These are phyloP conservation scores for Rubroshorea leprosula DNA, from an alignment of 345 rosid species.

Conservation along the genomic window DNA sequence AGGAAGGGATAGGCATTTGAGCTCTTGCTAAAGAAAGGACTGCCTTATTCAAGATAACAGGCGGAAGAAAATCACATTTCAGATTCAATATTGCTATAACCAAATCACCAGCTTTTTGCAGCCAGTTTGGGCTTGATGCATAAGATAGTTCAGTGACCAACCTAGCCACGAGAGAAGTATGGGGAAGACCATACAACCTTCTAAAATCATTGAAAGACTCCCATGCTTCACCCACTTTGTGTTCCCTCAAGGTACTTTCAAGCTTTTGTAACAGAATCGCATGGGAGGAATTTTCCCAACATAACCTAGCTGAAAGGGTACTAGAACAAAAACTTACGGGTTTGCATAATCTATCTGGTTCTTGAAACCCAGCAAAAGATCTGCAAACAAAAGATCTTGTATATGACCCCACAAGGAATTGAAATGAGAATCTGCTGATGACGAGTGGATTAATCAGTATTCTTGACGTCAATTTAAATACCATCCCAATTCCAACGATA, in stretches of 20 bases:
- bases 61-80: slow-evolving; percentile 31
- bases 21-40: slow-evolving; percentile 66
- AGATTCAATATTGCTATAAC: slow-evolving; percentile 36
- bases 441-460: not conserved
- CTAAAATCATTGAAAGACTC: slow-evolving; percentile 50
- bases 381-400: slow-evolving; percentile 2
- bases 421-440: not conserved
- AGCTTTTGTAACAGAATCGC: slow-evolving; percentile 49
- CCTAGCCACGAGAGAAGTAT: slow-evolving; percentile 27
- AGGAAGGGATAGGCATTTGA: slow-evolving; percentile 52
- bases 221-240: slow-evolving; percentile 56
- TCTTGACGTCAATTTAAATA: not conserved
- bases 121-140: slow-evolving; percentile 54
- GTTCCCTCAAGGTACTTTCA: slow-evolving; percentile 48
- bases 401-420: not conserved
- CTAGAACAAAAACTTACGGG: slow-evolving; percentile 1
- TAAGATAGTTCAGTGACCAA: slow-evolving; percentile 54
- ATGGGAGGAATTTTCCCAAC: slow-evolving; percentile 48
- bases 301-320: slow-evolving; percentile 17
- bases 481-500: not conserved
- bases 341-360: not conserved
- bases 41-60: slow-evolving; percentile 43
- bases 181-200: slow-evolving; percentile 56
- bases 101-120: slow-evolving; percentile 49
- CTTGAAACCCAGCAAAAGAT: not conserved